Conservation (phyloP, 768 basidiomycete genomes). For the Naematelia aurantialba region DNA sequence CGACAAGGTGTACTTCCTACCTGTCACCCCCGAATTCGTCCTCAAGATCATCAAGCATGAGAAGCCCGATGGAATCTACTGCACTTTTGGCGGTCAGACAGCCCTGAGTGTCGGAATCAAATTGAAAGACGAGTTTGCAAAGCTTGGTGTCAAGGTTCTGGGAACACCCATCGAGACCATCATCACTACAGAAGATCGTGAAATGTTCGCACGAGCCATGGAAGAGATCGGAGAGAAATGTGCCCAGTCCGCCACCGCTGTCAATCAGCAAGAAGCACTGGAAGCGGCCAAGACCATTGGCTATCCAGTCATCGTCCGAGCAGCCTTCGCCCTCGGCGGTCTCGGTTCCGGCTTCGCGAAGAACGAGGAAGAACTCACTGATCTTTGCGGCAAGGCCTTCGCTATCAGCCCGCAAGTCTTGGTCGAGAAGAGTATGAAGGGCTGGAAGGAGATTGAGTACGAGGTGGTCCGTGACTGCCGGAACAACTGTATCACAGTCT, state of each 20-base stretch:
- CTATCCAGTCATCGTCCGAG: slow-evolving; percentile 93
- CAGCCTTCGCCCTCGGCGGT: slow-evolving; percentile 94
- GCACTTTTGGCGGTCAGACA: slow-evolving; percentile 97
- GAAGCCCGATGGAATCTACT: slow-evolving; percentile 97
- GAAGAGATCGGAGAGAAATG: slow-evolving; percentile 92
- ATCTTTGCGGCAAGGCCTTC: slow-evolving; percentile 89
- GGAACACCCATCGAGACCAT: slow-evolving; percentile 97
- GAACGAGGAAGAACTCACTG: slow-evolving; percentile 79
- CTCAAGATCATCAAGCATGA: slow-evolving; percentile 98
- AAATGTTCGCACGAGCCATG: slow-evolving; percentile 91
- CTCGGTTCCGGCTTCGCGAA: slow-evolving; percentile 96
- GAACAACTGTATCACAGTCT: slow-evolving; percentile 98
- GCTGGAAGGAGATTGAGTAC: slow-evolving; percentile 99
- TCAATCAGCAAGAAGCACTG: slow-evolving; percentile 77
- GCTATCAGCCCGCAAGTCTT: slow-evolving; percentile 96
- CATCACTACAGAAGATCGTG: slow-evolving; percentile 93
- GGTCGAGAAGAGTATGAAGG: slow-evolving; percentile 99
- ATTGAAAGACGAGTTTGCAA: slow-evolving; percentile 92
- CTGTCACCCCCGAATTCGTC: slow-evolving; percentile 96
- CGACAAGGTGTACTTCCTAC: slow-evolving; percentile 99
- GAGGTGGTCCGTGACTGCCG: slow-evolving; percentile 96
- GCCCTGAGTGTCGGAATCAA: slow-evolving; percentile 95
- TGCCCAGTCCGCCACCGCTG: slow-evolving; percentile 82
- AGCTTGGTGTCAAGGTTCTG: slow-evolving; percentile 83
- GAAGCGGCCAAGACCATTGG: slow-evolving; percentile 78